Base-by-base conservation (phyloP, 495 filamentous ascomycete species). In the Hypoxylon intermedium region DNA sequence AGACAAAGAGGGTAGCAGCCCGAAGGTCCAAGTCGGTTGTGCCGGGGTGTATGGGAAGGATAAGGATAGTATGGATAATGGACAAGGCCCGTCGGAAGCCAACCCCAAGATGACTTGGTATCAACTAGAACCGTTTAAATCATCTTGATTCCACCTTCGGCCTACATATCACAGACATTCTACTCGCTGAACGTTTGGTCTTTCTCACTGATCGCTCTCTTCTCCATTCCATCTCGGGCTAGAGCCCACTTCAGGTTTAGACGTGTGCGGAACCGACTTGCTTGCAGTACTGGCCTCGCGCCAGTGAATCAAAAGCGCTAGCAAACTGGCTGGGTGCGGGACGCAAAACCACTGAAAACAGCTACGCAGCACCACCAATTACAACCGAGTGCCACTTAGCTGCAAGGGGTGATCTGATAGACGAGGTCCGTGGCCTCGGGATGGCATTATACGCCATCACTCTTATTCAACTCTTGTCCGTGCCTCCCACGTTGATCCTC, bases 391-490 rank as follows among this genome's bases (percentile, higher is more conserved):
- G 54, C 54, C 48, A 58, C 60, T 58, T 31, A 37, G 36, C 33
- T 59, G 28, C 61, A 65, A 50, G 50, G 20, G 61, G 45, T 58
- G 37, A 55, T 60, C 61, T 51, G 48, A 49, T 55, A 59, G 37
- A 65, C 38, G 61, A 54, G 54, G 61, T 65, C 61, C 61, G 61
- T 65, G 61, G 47, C 30, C 44, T 13, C 42, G 50, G 45, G 44
- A 64, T 58, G 36, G 46, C 40, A 42, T 41, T n/a, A n/a, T n/a
- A n/a, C n/a, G n/a, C n/a, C n/a, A n/a, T n/a, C n/a, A n/a, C n/a
- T n/a, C n/a, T n/a, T n/a, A n/a, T n/a, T n/a, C n/a, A n/a, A 26
- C 13, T 16, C 18, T 28, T 11, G 30, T 62, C 33, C 41, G 50
- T 59, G 54, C 55, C 46, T 31, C 38, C 61, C 55, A 59, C 50